Evolutionary conservation across 192 early-diverging fungal species (phyloP).

Genomic region (Backusella luteola): DNA sequence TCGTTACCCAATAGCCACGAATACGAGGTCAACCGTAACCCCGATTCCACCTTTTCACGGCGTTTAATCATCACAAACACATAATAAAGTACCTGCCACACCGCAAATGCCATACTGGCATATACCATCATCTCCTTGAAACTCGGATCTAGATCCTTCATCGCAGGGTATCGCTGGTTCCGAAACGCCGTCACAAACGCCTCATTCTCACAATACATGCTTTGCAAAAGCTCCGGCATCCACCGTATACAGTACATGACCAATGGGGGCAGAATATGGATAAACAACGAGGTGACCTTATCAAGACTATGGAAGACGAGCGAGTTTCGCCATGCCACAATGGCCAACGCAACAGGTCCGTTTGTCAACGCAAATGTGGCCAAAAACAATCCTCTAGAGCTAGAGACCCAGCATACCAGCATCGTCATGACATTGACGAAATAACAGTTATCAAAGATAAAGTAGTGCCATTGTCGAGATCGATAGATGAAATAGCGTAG

Average conservation of each 20-base stretch:
- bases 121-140: constrained; percentile 8
- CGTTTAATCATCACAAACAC: constrained; percentile 28
- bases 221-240: constrained; percentile 35
- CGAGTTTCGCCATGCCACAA: constrained; percentile 55
- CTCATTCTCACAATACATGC: neutral
- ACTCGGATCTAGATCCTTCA: constrained; percentile 8
- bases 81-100: constrained; percentile 29
- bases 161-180: constrained; percentile 40
- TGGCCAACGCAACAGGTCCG: constrained; percentile 64
- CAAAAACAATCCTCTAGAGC: constrained; percentile 34
- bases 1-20: constrained; percentile 57
- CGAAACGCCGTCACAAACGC: constrained; percentile 13
- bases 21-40: constrained; percentile 51
- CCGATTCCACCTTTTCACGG: constrained; percentile 28
- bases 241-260: constrained; percentile 57
- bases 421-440: constrained; percentile 59
- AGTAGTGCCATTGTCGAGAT: constrained; percentile 54
- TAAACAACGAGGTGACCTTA: constrained; percentile 61
- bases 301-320: constrained; percentile 62
- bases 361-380: constrained; percentile 46
- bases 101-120: constrained; percentile 12
- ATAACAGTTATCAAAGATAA: constrained; percentile 60
- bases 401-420: constrained; percentile 49
- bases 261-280: constrained; percentile 62
- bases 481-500: constrained; percentile 55